Percentiles rank a stretch among this genome's conserved stretches.
phyloP scores from a whole-genome alignment of 1,139 yeast genomes.

The Suhomyces bokatorum region DNA sequence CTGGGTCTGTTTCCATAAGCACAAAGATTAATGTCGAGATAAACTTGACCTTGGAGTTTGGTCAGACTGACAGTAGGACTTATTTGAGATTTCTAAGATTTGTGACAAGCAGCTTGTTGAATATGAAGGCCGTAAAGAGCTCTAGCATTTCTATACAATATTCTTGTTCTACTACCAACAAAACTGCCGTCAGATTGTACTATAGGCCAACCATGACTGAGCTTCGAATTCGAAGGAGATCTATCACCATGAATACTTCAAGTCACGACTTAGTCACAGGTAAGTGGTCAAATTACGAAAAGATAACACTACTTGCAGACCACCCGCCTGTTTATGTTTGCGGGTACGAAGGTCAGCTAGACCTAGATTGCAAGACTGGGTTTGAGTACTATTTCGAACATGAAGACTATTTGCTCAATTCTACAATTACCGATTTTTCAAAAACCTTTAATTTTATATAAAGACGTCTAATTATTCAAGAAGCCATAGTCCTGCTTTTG shows the following conservation, averaged over 20 bases:
- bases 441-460: neutral
- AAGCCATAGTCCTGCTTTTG: slow-evolving; percentile 10
- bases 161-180: slow-evolving; percentile 17
- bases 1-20: slow-evolving; percentile 18
- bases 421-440: neutral
- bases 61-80: neutral
- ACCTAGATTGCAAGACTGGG: slow-evolving; percentile 18
- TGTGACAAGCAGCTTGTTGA: neutral
- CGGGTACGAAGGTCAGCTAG: slow-evolving; percentile 19
- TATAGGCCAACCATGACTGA: slow-evolving; percentile 17
- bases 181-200: slow-evolving; percentile 19
- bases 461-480: neutral
- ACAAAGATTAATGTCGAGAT: slow-evolving; percentile 7
- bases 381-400: neutral
- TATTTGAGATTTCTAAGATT: neutral
- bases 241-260: slow-evolving; percentile 6
- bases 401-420: neutral
- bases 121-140: slow-evolving; percentile 8
- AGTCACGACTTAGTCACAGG: neutral
- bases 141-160: slow-evolving; percentile 17
- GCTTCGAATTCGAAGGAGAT: slow-evolving; percentile 13
- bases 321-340: slow-evolving; percentile 20
- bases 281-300: slow-evolving; percentile 16
- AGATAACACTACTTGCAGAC: slow-evolving; percentile 15
- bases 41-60: neutral